Evolutionary conservation across 768 basidiomycete species (phyloP).

Genomic region (Kwoniella dendrophila): DNA sequence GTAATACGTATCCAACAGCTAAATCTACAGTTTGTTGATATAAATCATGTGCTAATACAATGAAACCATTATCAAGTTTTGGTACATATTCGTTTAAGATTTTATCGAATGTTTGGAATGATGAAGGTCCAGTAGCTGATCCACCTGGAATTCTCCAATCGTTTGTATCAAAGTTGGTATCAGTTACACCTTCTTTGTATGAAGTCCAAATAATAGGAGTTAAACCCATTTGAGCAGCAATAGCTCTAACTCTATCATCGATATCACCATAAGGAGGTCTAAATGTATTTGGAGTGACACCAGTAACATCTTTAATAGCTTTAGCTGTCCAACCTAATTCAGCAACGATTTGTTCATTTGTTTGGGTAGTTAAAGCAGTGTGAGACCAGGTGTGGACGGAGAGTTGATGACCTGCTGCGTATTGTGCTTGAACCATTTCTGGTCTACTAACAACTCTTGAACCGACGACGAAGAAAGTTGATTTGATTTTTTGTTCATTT

Average conservation of each 20-base stretch:
- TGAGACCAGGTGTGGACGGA: constrained; percentile 89
- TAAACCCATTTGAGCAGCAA: constrained; percentile 78
- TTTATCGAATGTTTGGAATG: constrained; percentile 69
- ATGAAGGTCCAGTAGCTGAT: constrained; percentile 62
- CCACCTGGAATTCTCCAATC: constrained; percentile 83
- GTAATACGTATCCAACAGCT: constrained; percentile 82
- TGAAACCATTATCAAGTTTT: constrained; percentile 72
- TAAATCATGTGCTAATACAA: constrained; percentile 78
- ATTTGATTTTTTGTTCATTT: constrained; percentile 65
- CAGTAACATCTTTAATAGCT: constrained; percentile 77
- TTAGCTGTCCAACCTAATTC: constrained; percentile 87
- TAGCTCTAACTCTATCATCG: constrained; percentile 79
- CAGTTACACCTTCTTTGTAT: constrained; percentile 61
- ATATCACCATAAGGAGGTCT: constrained; percentile 72
- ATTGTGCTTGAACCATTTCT: constrained; percentile 69
- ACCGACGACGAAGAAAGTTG: constrained; percentile 87
- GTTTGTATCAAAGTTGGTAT: constrained; percentile 67
- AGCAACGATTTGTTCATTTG: constrained; percentile 79
- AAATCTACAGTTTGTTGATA: constrained; percentile 83
- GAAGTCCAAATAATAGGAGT: constrained; percentile 80
- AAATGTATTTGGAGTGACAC: constrained; percentile 72
- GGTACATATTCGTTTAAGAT: constrained; percentile 69
- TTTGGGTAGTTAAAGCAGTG: constrained; percentile 71
- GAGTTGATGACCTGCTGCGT: constrained; percentile 77
- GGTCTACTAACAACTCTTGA: constrained; percentile 79